phyloP scores from a whole-genome alignment of 306 rosid genomes.

The Trifolium repens region DNA sequence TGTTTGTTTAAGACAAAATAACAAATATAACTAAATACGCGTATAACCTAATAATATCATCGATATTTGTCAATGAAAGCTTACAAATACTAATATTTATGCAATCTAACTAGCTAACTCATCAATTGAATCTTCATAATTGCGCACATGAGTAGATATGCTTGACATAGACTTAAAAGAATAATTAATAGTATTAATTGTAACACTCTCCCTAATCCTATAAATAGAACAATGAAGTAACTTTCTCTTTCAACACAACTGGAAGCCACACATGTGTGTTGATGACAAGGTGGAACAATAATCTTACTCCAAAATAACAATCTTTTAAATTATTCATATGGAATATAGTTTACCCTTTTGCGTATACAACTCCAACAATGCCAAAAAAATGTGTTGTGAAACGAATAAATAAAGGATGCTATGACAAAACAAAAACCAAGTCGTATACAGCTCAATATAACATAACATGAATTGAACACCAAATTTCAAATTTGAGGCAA shows the following conservation, averaged over 20 bases:
- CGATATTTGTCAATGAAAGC: no score
- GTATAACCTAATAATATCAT: no score
- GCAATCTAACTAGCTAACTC: no score
- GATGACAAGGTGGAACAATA: slow-evolving; percentile 19
- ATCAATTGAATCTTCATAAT: no score
- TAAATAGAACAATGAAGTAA: slow-evolving; percentile 23
- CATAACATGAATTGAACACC: slow-evolving; percentile 1
- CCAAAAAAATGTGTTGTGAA: slow-evolving; percentile 4
- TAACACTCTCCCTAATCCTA: slow-evolving; percentile 24
- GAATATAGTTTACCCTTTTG: slow-evolving; percentile 38
- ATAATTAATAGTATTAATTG: background rate
- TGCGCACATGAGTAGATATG: no score
- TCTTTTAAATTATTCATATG: background rate
- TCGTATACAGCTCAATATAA: slow-evolving; percentile 47
- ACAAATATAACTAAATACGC: no score
- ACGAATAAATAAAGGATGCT: slow-evolving; percentile 12
- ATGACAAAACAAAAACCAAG: slow-evolving; percentile 39
- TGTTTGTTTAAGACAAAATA: no score
- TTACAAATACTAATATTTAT: no score
- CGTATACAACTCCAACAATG: slow-evolving; percentile 46
- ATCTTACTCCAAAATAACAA: slow-evolving; percentile 23
- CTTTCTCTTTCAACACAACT: slow-evolving; percentile 29
- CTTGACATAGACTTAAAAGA: background rate
- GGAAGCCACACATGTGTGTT: slow-evolving; percentile 35
- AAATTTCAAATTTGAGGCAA: slow-evolving; percentile 20